Base-by-base conservation (phyloP, 2,329 filamentous ascomycete species). In the Escovopsis sp. region DNA sequence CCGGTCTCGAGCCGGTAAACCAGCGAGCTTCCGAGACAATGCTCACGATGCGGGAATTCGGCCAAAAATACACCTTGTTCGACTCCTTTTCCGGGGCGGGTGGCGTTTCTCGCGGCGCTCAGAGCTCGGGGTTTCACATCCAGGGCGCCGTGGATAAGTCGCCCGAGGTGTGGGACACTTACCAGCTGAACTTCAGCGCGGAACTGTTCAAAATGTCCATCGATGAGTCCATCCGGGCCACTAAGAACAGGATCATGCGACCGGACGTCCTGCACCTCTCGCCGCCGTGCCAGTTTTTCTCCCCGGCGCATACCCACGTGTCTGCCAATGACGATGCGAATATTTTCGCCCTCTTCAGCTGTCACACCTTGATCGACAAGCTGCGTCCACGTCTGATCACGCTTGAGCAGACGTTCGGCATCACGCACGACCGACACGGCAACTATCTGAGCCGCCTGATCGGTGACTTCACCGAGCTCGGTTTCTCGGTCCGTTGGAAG, bases 271-370 rank as follows among this genome's bases (percentile, higher is more conserved):
- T 84, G 0, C 85, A 93, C 48, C 59, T 87, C 0, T 86, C 81
- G 0, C 84, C 83, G 0, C 84, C 85, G 0, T 93, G 86, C 43
- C 83, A 89, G 49, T 75, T 71, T 2, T 88, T 79, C 55, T 88
- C 83, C 0, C 74, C 76, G 0, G 81, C 79, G 0, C 79, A 93
- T 45, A 88, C 83, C 0, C 63, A 63, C 7, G 68, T 77, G 16
- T 79, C 87, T 37, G 74, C 61, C 1, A 70, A 81, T 20, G 84
- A 93, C 47, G 80, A 83, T 1, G 66, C 61, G 0, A 91, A 93
- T 49, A 76, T 74, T 0, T 75, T 76, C 2, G 68, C 68, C 0
- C 53, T 79, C 0, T 74, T 71, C 46, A 62, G 67, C 0, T 74
- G 73, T 40, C 60, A 65, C 1, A 57, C 70, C 4, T 57, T 87